Evolutionary conservation across 2,329 filamentous ascomycete species (phyloP).

Genomic region (Cladosporium cucumerinum): DNA sequence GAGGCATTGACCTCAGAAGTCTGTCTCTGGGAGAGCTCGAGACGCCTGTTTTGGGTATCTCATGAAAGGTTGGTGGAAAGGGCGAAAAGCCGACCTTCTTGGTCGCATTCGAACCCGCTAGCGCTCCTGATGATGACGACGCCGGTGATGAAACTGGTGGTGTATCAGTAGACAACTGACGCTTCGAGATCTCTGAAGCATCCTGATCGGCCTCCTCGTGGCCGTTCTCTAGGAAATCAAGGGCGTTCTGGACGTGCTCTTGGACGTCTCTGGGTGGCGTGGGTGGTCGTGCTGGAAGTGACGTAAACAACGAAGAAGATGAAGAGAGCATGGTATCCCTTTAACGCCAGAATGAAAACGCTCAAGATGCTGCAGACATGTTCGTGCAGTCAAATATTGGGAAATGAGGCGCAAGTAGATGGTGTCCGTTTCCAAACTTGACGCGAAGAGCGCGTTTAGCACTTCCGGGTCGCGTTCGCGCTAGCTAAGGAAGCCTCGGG

Average conservation of each 20-base stretch:
- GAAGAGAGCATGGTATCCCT: slow-evolving; percentile 17
- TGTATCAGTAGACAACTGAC: slow-evolving; percentile 18
- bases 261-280: slow-evolving; percentile 52
- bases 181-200: neutral
- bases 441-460: neutral
- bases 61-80: slow-evolving; percentile 49
- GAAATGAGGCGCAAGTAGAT: slow-evolving; percentile 12
- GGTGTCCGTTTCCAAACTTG: neutral
- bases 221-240: slow-evolving; percentile 42
- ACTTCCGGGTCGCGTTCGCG: neutral
- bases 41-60: slow-evolving; percentile 22
- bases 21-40: slow-evolving; percentile 45
- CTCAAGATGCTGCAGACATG: slow-evolving; percentile 8
- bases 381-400: neutral
- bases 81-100: slow-evolving; percentile 65
- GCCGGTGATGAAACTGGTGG: slow-evolving; percentile 27
- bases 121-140: slow-evolving; percentile 31
- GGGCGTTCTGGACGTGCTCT: slow-evolving; percentile 38
- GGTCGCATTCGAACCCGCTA: slow-evolving; percentile 35
- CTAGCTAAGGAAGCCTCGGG: neutral
- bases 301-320: slow-evolving; percentile 10
- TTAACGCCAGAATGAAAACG: neutral
- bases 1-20: slow-evolving; percentile 37
- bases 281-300: slow-evolving; percentile 51
- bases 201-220: slow-evolving; percentile 23